Conservation (phyloP, 768 basidiomycete species). For the Leccinum variicolor region DNA sequence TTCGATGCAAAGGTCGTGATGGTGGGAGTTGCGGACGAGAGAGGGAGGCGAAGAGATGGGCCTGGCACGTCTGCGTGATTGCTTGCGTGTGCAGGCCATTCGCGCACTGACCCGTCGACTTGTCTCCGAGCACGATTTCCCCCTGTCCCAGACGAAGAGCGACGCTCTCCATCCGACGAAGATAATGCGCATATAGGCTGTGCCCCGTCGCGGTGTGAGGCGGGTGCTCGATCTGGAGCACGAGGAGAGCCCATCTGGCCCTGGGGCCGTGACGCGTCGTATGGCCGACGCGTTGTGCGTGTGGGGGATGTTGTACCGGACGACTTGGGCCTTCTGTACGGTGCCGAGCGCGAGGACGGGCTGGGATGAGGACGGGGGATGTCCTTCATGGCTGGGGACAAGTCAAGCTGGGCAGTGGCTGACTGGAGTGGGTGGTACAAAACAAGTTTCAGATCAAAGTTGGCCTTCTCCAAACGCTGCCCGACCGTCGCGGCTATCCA, state of each 20-base stretch:
- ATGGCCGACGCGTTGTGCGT: constrained; percentile 11
- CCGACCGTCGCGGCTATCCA: constrained; percentile 9
- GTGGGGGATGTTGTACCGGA: constrained; percentile 4
- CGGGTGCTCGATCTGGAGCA: constrained; percentile 6
- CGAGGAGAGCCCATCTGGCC: neutral
- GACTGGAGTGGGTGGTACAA: constrained; percentile 8
- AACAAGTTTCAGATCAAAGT: constrained; percentile 4
- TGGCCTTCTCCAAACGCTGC: neutral
- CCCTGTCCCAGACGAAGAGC: constrained; percentile 1
- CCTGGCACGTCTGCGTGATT: constrained; percentile 10
- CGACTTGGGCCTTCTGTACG: constrained; percentile 18
- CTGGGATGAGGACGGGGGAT: constrained; percentile 14
- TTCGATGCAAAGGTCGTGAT: neutral
- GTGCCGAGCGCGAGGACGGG: constrained; percentile 1
- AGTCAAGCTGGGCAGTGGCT: constrained; percentile 15
- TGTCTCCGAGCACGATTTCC: constrained; percentile 7
- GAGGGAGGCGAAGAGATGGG: constrained; percentile 14
- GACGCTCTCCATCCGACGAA: constrained; percentile 3
- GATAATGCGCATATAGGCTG: constrained; percentile 1
- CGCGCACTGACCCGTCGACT: constrained; percentile 5
- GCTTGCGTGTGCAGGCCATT: constrained; percentile 4
- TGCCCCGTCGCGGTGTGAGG: constrained; percentile 1
- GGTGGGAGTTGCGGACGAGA: constrained; percentile 4
- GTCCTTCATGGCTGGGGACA: constrained; percentile 23
- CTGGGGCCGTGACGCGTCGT: constrained; percentile 10